phyloP scores from a whole-genome alignment of 83 land plant species.

The Picea abies region DNA sequence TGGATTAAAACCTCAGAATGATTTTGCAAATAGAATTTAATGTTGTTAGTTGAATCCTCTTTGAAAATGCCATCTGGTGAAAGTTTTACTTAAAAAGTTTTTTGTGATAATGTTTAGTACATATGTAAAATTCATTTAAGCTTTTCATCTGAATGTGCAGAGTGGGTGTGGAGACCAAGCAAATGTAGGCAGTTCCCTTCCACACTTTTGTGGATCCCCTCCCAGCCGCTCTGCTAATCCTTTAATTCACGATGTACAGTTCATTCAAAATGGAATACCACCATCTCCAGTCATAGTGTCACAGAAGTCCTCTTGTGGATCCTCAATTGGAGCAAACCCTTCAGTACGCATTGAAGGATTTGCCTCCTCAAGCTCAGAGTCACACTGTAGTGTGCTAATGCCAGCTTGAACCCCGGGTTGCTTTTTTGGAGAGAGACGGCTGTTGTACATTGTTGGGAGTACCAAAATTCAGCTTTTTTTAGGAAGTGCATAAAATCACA shows the following conservation, averaged over 20 bases:
- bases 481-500: too few relatives aligned
- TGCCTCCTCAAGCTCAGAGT: conserved; percentile 20
- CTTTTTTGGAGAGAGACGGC: not conserved
- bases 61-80: not conserved
- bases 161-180: conserved; percentile 13
- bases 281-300: conserved; percentile 3
- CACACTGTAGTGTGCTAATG: conserved; percentile 19
- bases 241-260: conserved; percentile 22
- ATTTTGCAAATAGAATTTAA: not conserved
- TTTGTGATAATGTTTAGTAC: not conserved
- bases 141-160: not conserved
- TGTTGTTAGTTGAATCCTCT: not conserved
- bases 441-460: too few relatives aligned
- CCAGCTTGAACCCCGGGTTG: conserved; percentile 12
- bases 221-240: conserved; percentile 31
- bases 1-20: not conserved
- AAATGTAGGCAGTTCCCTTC: not conserved
- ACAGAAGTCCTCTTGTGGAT: conserved; percentile 17
- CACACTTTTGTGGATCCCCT: conserved; percentile 33
- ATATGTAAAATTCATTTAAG: not conserved
- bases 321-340: conserved; percentile 22
- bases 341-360: conserved; percentile 32
- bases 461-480: too few relatives aligned
- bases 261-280: not conserved
- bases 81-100: not conserved